Conservation (phyloP, 768 basidiomycete species). For the Amanita exitialis region DNA sequence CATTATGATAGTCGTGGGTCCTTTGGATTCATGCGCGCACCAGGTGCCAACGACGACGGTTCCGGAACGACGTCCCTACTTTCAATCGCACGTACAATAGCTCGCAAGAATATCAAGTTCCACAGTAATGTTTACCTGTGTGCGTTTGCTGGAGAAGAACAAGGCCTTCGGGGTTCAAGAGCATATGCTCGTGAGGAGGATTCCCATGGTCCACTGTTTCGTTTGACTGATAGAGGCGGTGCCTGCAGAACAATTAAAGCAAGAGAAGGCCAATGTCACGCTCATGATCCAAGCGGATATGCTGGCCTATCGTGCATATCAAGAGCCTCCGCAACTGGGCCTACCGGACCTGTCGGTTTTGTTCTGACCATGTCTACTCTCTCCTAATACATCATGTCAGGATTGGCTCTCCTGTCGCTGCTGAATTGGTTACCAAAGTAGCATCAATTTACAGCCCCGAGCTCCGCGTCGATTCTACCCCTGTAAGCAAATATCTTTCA, state of each 20-base stretch:
- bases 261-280: constrained; percentile 52
- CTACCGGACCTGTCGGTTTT: constrained; percentile 57
- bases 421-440: constrained; percentile 65
- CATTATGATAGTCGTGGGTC: constrained; percentile 92
- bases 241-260: constrained; percentile 45
- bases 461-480: constrained; percentile 55
- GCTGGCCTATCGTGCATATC: constrained; percentile 73
- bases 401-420: constrained; percentile 70
- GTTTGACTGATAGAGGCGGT: neutral
- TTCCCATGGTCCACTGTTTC: neutral
- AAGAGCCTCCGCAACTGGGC: constrained; percentile 78
- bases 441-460: constrained; percentile 78
- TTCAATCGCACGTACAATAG: constrained; percentile 70
- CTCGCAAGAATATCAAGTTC: constrained; percentile 56
- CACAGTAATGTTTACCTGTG: constrained; percentile 69
- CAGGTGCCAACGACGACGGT: constrained; percentile 43
- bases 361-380: neutral
- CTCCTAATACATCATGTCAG: constrained; percentile 25
- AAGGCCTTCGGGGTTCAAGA: constrained; percentile 71
- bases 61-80: constrained; percentile 63
- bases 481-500: constrained; percentile 25
- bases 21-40: constrained; percentile 66
- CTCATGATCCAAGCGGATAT: constrained; percentile 91
- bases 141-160: constrained; percentile 88
- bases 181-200: constrained; percentile 64